Conservation (phyloP, 2,329 filamentous ascomycete genomes). For the Plenodomus lindquistii region DNA sequence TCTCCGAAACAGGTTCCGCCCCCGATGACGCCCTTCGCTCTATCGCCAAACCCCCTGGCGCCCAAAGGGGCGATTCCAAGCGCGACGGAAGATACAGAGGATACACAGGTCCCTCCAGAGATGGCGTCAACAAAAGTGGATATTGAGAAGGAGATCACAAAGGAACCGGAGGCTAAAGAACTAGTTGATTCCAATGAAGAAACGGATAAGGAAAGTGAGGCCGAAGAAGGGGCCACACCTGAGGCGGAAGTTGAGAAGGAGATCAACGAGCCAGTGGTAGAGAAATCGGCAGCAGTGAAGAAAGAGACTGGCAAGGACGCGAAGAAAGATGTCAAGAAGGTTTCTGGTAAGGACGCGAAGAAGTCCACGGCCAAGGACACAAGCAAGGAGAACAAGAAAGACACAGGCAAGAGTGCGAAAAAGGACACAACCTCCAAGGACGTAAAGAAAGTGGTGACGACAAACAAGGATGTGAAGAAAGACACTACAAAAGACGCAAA, state of each 20-base stretch:
- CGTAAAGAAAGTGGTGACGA: neutral
- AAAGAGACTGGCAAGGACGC: conserved; percentile 3
- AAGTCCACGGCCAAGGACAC: too few relatives aligned
- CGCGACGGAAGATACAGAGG: conserved; percentile 1
- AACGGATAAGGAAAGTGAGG: too few relatives aligned
- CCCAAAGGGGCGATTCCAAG: neutral
- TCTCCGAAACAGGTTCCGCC: conserved; percentile 21
- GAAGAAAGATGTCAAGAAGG: conserved; percentile 1
- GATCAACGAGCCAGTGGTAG: too few relatives aligned
- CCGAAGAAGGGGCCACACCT: too few relatives aligned
- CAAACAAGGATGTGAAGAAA: conserved; percentile 1
- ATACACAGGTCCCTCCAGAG: neutral
- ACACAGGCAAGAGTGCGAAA: too few relatives aligned
- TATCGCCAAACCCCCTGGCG: neutral
- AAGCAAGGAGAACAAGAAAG: too few relatives aligned
- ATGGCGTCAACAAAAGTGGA: neutral
- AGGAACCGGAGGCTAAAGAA: neutral
- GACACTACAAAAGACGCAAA: neutral
- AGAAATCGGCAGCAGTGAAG: conserved; percentile 1
- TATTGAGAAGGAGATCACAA: neutral
- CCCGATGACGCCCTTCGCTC: conserved; percentile 24
- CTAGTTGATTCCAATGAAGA: neutral
- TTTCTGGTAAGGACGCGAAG: neutral
- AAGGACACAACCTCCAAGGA: too few relatives aligned
- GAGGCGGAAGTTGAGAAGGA: neutral